phyloP scores from a whole-genome alignment of 2,329 filamentous ascomycete genomes.

The Fusarium sp. region DNA sequence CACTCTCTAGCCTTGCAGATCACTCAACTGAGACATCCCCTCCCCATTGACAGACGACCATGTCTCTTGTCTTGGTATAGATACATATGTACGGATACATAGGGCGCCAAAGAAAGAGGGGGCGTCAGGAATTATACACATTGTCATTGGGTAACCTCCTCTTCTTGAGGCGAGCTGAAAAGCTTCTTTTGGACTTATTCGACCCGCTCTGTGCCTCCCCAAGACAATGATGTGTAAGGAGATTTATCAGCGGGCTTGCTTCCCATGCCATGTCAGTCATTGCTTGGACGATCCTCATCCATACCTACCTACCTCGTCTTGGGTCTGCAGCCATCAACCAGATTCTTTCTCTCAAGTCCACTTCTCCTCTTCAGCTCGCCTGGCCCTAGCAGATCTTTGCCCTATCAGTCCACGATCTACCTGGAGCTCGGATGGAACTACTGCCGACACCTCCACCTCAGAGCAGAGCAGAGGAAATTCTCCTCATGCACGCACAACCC shows the following conservation, averaged over 20 bases:
- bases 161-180: constrained; percentile 30
- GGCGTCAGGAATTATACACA: background rate
- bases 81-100: too few relatives aligned
- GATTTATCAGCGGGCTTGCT: background rate
- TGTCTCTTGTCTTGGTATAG: background rate
- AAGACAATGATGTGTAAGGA: constrained; percentile 29
- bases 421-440: constrained; percentile 1
- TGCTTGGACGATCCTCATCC: background rate
- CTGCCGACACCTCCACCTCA: constrained; percentile 8
- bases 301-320: background rate
- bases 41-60: background rate
- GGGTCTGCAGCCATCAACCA: background rate
- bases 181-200: constrained; percentile 23
- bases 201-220: background rate
- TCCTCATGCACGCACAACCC: background rate
- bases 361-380: constrained; percentile 19
- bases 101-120: background rate
- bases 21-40: constrained; percentile 33
- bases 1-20: constrained; percentile 25
- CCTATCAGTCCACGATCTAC: constrained; percentile 3
- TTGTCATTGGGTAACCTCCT: background rate
- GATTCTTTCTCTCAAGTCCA: background rate
- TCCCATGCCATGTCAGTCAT: background rate
- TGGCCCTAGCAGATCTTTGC: constrained; percentile 20
- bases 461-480: background rate